phyloP scores from a whole-genome alignment of 768 basidiomycete genomes.

The Xanthoconium purpureum region DNA sequence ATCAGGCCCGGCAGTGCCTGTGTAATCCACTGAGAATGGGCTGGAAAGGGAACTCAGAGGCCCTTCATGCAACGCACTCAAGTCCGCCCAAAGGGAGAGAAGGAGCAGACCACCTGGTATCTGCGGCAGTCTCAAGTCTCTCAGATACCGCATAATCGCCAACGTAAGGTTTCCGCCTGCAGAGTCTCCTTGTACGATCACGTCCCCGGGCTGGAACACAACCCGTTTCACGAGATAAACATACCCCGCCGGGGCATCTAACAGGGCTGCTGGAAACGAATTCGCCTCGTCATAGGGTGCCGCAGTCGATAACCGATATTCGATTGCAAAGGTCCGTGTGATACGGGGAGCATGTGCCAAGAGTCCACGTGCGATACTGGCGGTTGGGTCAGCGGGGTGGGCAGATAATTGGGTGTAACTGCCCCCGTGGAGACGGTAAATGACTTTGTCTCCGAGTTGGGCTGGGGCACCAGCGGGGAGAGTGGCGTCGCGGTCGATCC shows the following conservation, averaged over 20 bases:
- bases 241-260: constrained; percentile 53
- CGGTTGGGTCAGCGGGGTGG: constrained; percentile 25
- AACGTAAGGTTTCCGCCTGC: constrained; percentile 52
- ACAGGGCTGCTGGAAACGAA: constrained; percentile 51
- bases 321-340: constrained; percentile 37
- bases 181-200: constrained; percentile 51
- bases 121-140: constrained; percentile 17
- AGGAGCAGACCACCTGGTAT: constrained; percentile 33
- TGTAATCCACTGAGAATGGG: constrained; percentile 26
- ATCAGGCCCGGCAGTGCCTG: constrained; percentile 15
- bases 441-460: constrained; percentile 31
- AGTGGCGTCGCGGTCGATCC: constrained; percentile 27
- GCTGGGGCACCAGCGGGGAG: constrained; percentile 21
- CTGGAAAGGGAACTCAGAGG: constrained; percentile 38
- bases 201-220: constrained; percentile 40
- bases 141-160: constrained; percentile 38
- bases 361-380: constrained; percentile 22
- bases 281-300: constrained; percentile 28
- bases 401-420: constrained; percentile 27
- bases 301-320: constrained; percentile 44
- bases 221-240: constrained; percentile 44
- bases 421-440: constrained; percentile 35
- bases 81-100: constrained; percentile 33
- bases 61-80: constrained; percentile 19
- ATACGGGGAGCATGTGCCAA: constrained; percentile 14